These are phyloP conservation scores for Sisymbrium altissimum DNA, from an alignment of 345 rosid genomes.

Conservation along the genomic window DNA sequence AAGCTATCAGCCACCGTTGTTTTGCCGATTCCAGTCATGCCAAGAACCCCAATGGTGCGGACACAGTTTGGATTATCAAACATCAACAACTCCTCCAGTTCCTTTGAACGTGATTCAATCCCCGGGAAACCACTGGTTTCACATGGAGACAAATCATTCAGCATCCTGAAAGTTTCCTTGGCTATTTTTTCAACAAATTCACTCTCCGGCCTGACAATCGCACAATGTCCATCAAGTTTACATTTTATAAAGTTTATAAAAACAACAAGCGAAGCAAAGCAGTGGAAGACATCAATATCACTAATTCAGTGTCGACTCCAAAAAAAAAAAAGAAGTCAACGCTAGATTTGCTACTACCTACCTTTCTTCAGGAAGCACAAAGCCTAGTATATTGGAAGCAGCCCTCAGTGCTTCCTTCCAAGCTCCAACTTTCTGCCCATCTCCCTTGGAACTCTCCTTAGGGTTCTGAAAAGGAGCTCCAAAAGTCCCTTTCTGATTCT, in stretches of 20 bases:
- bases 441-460: neutral
- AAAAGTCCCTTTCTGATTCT: constrained; percentile 25
- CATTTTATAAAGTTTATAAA: too few relatives aligned
- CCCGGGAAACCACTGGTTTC: neutral
- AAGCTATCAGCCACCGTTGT: constrained; percentile 1
- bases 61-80: neutral
- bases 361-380: constrained; percentile 9
- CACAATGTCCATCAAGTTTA: too few relatives aligned
- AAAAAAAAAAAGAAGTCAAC: too few relatives aligned
- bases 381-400: constrained; percentile 20
- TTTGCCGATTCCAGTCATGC: constrained; percentile 28
- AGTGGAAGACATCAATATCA: too few relatives aligned
- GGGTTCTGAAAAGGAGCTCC: constrained; percentile 15
- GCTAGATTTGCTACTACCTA: neutral
- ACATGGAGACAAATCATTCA: constrained; percentile 23
- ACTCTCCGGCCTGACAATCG: constrained; percentile 9
- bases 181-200: neutral
- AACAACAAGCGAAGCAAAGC: too few relatives aligned
- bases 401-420: constrained; percentile 25
- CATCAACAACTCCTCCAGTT: constrained; percentile 15
- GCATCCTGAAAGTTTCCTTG: constrained; percentile 18
- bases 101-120: constrained; percentile 7
- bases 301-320: too few relatives aligned
- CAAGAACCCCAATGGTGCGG: constrained; percentile 18
- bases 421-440: neutral